Percentiles rank a stretch among this genome's conserved stretches.
These are phyloP conservation scores for Globisporangium radiosum DNA, from an alignment of 352 stramenopile genomes.

Conservation along the genomic window DNA sequence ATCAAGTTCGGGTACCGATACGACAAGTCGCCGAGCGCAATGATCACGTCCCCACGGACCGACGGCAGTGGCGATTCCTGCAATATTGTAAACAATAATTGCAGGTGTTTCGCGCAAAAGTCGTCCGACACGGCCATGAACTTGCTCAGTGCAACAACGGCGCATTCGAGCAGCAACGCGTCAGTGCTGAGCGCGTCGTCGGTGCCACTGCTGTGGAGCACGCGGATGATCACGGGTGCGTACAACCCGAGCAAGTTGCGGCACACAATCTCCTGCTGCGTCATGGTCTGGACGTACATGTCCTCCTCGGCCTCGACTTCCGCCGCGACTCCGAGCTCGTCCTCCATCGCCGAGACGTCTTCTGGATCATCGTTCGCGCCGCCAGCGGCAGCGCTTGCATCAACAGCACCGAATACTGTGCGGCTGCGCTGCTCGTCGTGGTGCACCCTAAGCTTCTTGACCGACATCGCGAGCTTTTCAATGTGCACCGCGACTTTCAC, in stretches of 20 bases:
- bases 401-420: conserved; percentile 1
- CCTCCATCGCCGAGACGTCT: conserved; percentile 87
- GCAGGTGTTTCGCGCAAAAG: conserved; percentile 95
- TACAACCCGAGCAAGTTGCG: conserved; percentile 91
- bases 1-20: conserved; percentile 98
- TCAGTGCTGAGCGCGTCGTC: conserved; percentile 54
- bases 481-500: conserved; percentile 93
- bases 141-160: conserved; percentile 95
- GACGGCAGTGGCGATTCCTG: conserved; percentile 56
- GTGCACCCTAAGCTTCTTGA: conserved; percentile 82
- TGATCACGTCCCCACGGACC: conserved; percentile 94
- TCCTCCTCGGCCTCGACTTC: conserved; percentile 88
- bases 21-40: conserved; percentile 95
- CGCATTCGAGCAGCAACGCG: conserved; percentile 86
- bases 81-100: conserved; percentile 93
- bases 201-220: conserved; percentile 48
- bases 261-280: conserved; percentile 90
- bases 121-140: conserved; percentile 96
- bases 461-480: conserved; percentile 81
- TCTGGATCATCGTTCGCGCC: conserved; percentile 28
- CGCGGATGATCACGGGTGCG: conserved; percentile 84
- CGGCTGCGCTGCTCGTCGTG: conserved; percentile 62
- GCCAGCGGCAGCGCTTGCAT: conserved; percentile 13
- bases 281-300: conserved; percentile 88
- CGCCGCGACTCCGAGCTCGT: conserved; percentile 89